These are phyloP conservation scores for Rhynchospora breviuscula DNA, from an alignment of 176 grass and related monocot species.

Conservation along the genomic window DNA sequence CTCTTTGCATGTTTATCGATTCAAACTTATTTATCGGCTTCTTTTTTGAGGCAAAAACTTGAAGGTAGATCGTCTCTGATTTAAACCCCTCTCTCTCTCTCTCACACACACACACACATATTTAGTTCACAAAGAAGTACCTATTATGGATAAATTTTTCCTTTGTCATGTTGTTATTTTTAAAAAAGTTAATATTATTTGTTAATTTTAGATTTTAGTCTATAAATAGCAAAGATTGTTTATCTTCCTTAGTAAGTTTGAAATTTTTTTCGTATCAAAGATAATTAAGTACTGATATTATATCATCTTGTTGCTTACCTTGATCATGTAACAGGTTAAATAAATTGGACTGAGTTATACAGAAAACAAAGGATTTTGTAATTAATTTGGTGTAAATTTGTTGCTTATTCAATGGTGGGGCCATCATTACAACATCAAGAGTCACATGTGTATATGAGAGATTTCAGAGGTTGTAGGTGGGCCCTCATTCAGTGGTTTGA, in stretches of 20 bases:
- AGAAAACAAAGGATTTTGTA: neutral
- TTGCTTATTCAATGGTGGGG: conserved; percentile 13
- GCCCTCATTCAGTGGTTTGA: conserved; percentile 70
- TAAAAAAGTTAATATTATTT: neutral
- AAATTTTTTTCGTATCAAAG: neutral
- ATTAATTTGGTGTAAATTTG: neutral
- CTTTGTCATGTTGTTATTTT: neutral
- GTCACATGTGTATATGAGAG: conserved; percentile 44
- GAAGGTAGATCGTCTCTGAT: neutral
- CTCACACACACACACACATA: neutral
- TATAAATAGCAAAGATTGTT: neutral
- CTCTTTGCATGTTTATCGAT: neutral
- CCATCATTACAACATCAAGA: conserved; percentile 60
- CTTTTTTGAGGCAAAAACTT: neutral
- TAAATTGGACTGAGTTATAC: neutral
- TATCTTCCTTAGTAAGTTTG: neutral
- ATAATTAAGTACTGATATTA: neutral
- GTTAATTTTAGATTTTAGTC: neutral
- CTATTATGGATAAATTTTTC: neutral
- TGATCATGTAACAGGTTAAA: neutral
- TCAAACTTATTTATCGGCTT: neutral
- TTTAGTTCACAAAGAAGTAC: neutral
- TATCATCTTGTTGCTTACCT: neutral
- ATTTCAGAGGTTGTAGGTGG: conserved; percentile 44
- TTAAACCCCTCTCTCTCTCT: neutral